Evolutionary conservation across 331 rosid species (phyloP).

Genomic region (Telfairia occidentalis): DNA sequence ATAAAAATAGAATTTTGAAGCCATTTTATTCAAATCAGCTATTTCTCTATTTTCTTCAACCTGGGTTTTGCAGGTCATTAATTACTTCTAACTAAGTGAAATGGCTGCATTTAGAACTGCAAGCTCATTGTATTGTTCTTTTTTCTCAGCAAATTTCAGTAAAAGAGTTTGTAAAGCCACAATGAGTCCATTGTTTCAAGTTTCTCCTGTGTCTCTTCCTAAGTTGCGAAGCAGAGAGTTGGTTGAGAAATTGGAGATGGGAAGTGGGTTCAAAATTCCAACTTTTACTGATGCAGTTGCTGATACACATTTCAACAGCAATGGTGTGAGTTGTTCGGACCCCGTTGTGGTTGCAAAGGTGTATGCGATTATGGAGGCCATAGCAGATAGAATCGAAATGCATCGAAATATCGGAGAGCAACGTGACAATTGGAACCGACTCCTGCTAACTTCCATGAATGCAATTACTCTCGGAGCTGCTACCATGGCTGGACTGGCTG

Average conservation of each 20-base stretch:
- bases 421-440: slow-evolving; percentile 34
- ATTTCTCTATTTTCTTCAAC: background rate
- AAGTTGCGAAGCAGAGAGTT: background rate
- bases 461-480: slow-evolving; percentile 36
- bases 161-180: background rate
- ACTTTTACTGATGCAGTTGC: background rate
- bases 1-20: background rate
- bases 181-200: background rate
- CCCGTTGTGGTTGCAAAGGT: slow-evolving; percentile 20
- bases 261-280: slow-evolving; percentile 4
- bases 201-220: background rate
- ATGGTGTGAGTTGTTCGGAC: background rate
- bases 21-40: background rate
- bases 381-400: slow-evolving; percentile 69
- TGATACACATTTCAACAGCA: background rate
- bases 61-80: background rate
- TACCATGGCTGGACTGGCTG: slow-evolving; percentile 29
- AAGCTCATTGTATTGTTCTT: background rate
- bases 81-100: background rate
- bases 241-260: background rate
- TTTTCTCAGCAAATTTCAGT: background rate
- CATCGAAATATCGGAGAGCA: slow-evolving; percentile 58
- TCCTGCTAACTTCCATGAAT: slow-evolving; percentile 28
- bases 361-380: slow-evolving; percentile 41
- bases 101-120: slow-evolving; percentile 2